These are phyloP conservation scores for Vanrija humicola DNA, from an alignment of 1,284 basidiomycete genomes.

Conservation along the genomic window DNA sequence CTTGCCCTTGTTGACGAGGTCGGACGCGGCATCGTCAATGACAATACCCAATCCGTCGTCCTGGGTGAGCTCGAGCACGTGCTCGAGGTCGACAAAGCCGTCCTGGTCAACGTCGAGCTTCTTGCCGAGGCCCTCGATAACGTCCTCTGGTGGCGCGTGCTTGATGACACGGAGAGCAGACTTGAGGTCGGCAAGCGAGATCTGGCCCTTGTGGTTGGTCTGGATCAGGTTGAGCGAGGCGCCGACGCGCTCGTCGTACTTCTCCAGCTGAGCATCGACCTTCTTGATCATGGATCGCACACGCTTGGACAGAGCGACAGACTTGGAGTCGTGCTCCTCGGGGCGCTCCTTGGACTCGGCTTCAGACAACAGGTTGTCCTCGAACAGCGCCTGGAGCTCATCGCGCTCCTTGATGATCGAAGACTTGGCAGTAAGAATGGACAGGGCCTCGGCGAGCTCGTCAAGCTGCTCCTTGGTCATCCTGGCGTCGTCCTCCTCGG, in stretches of 20 bases:
- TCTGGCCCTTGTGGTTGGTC: slow-evolving; percentile 84
- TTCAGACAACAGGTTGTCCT: slow-evolving; percentile 83
- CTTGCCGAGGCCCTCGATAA: slow-evolving; percentile 81
- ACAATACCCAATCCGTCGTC: slow-evolving; percentile 46
- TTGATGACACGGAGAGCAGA: slow-evolving; percentile 90
- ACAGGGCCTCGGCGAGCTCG: slow-evolving; percentile 88
- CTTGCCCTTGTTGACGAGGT: slow-evolving; percentile 42
- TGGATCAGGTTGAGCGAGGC: slow-evolving; percentile 91
- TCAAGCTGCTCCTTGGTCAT: slow-evolving; percentile 97
- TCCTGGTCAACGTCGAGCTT: slow-evolving; percentile 96
- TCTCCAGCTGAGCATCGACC: slow-evolving; percentile 88
- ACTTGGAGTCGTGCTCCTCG: slow-evolving; percentile 43
- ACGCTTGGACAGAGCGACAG: slow-evolving; percentile 73
- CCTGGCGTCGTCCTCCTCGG: slow-evolving; percentile 64
- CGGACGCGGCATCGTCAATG: slow-evolving; percentile 42
- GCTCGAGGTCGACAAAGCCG: slow-evolving; percentile 67
- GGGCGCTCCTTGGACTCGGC: slow-evolving; percentile 55
- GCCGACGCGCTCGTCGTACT: slow-evolving; percentile 88
- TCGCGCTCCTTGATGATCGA: slow-evolving; percentile 93
- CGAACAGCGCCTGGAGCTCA: slow-evolving; percentile 83
- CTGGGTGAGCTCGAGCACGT: slow-evolving; percentile 49
- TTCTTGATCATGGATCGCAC: slow-evolving; percentile 94
- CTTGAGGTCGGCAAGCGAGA: slow-evolving; percentile 83
- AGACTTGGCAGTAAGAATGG: slow-evolving; percentile 90
- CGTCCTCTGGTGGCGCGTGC: slow-evolving; percentile 85